Evolutionary conservation across 1,139 yeast genomes (phyloP), one percentile per base, ranked within the genome.

Genomic region (Yamadazyma sp.): DNA sequence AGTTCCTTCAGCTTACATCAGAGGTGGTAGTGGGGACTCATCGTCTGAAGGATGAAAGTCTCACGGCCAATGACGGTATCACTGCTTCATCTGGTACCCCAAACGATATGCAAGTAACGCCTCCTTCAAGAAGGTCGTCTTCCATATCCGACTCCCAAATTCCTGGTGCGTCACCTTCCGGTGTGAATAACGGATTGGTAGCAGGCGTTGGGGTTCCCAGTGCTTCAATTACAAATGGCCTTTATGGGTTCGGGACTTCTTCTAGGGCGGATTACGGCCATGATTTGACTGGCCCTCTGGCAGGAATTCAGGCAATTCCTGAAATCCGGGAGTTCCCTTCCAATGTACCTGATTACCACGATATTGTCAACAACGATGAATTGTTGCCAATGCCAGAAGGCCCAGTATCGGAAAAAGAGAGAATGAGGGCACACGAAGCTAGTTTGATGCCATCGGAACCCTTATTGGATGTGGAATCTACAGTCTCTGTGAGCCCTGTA

Each of bases 11-110:
- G 30, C 63, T 87, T 49, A 87, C 91, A 39, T 77, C 87, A 1
- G 96, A 87, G 59, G 76, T 87, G 2, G 72, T 87, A 14, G 75
- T 88, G 26, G 97, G 97, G 5, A 88, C 95, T 0, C 81, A 75
- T 51, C 65, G 89, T 47, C 73, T 66, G 68, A 31, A 26, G 17
- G 36, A 23, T n/a, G 34, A 18, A 18, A 30, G 34, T 8, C 27
- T 29, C 24, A 15, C 20, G 8, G 34, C 15, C 26, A 20, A 8
- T 25, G 24, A 26, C 10, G 32, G 35, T 2, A 17, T 25, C 20
- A 36, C 32, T 18, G 31, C 29, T 12, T 42, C 37, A 31, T 17
- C 26, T 14, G 38, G 31, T 2, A 32, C 37, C 12, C 33, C 38
- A 1, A 30, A 35, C 23, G 38, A 35, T 17, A 30, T 35, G 38